phyloP scores from a whole-genome alignment of 495 filamentous ascomycete species.

The Hypoxylon lenormandii region DNA sequence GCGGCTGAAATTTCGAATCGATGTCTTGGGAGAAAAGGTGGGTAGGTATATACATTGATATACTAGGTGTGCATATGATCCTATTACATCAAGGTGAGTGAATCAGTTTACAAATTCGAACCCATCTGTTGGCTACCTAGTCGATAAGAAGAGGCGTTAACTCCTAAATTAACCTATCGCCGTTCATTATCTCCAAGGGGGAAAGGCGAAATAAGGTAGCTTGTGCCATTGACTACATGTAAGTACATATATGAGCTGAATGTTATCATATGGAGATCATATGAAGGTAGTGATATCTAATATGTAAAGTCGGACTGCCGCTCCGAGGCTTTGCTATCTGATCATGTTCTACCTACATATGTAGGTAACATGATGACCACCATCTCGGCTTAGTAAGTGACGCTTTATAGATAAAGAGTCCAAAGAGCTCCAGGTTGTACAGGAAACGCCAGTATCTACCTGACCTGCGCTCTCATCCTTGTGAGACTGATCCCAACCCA shows the following conservation, averaged over 20 bases:
- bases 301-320: constrained; percentile 6
- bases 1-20: constrained; percentile 31
- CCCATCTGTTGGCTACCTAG: background rate
- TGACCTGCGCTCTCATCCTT: constrained; percentile 15
- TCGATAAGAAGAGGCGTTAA: constrained; percentile 3
- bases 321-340: background rate
- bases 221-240: constrained; percentile 4
- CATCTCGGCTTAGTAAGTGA: constrained; percentile 19
- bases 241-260: constrained; percentile 7
- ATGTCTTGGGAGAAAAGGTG: constrained; percentile 11
- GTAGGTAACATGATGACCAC: background rate
- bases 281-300: background rate
- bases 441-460: constrained; percentile 26
- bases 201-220: background rate
- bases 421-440: constrained; percentile 7
- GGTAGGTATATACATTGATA: background rate
- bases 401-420: background rate
- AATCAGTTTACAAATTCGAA: background rate
- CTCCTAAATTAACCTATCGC: background rate
- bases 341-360: constrained; percentile 2
- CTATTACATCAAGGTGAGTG: background rate
- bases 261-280: constrained; percentile 4
- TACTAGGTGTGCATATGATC: no score
- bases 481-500: background rate
- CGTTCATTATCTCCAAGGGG: background rate